Conservation (phyloP, 805 yeast species). For the Cyberlindnera mrakii region DNA sequence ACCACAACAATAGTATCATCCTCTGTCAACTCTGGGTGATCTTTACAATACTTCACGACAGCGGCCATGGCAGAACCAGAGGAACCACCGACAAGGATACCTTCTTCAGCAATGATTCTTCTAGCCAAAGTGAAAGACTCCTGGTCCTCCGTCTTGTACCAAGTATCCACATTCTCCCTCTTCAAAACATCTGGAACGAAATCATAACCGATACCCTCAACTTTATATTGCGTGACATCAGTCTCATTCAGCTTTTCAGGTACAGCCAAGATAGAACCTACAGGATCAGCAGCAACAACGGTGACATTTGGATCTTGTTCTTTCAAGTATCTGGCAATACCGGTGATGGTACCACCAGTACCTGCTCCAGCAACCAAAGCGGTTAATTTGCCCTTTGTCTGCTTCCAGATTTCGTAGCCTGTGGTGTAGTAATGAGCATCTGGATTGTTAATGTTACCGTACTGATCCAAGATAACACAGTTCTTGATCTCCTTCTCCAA, state of each 20-base stretch:
- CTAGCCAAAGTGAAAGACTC: constrained; percentile 77
- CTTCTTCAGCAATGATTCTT: constrained; percentile 78
- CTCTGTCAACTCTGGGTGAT: constrained; percentile 55
- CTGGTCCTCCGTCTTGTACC: constrained; percentile 84
- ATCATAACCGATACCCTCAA: constrained; percentile 90
- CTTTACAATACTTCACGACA: constrained; percentile 61
- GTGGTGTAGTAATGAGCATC: constrained; percentile 80
- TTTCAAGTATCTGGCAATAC: constrained; percentile 72
- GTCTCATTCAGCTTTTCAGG: constrained; percentile 67
- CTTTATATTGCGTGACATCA: constrained; percentile 54
- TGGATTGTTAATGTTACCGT: constrained; percentile 73
- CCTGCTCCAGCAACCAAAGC: constrained; percentile 90
- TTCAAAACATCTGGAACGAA: constrained; percentile 77
- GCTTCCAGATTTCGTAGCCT: constrained; percentile 81
- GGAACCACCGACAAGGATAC: constrained; percentile 85
- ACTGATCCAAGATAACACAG: constrained; percentile 80
- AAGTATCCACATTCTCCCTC: constrained; percentile 58
- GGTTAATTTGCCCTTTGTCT: constrained; percentile 62
- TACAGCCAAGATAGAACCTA: constrained; percentile 76
- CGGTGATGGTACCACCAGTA: constrained; percentile 88
- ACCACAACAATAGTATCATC: constrained; percentile 73
- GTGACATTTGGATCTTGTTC: constrained; percentile 56
- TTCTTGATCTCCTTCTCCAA: constrained; percentile 80
- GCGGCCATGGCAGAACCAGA: constrained; percentile 83
- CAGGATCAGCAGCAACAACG: constrained; percentile 80